Conservation (phyloP, 768 basidiomycete species). For the Leccinum fibrillosum region DNA sequence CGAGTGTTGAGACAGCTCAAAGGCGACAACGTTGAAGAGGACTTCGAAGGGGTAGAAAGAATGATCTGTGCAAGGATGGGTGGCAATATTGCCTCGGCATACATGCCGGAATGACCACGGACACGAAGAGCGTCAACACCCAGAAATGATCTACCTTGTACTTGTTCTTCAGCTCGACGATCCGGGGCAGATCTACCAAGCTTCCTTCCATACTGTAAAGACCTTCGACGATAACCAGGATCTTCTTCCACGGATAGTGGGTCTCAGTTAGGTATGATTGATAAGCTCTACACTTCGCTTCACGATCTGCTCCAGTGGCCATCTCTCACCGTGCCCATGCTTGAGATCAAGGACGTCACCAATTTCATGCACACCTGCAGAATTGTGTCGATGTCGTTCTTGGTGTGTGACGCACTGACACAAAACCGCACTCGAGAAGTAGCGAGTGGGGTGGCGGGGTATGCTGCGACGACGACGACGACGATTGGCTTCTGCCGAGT, state of each 20-base stretch:
- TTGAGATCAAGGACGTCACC: conserved; percentile 90
- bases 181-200: too few relatives aligned
- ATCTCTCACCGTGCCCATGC: conserved; percentile 68
- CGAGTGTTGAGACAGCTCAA: conserved; percentile 28
- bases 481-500: conserved; percentile 73
- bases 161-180: too few relatives aligned
- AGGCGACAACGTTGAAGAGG: conserved; percentile 26
- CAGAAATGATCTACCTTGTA: too few relatives aligned
- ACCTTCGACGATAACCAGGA: too few relatives aligned
- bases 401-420: conserved; percentile 91
- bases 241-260: too few relatives aligned
- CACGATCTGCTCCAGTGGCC: conserved; percentile 75
- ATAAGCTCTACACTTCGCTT: conserved; percentile 75
- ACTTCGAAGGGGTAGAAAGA: conserved; percentile 30
- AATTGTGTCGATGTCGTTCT: conserved; percentile 89
- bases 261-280: conserved; percentile 25
- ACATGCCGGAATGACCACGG: too few relatives aligned
- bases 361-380: conserved; percentile 85
- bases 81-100: too few relatives aligned
- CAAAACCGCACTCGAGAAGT: conserved; percentile 92
- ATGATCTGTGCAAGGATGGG: too few relatives aligned
- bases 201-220: too few relatives aligned
- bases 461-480: conserved; percentile 79
- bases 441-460: conserved; percentile 87
- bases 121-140: too few relatives aligned